Base-by-base conservation (phyloP, 345 rosid genomes). In the Gossypium anomalum region DNA sequence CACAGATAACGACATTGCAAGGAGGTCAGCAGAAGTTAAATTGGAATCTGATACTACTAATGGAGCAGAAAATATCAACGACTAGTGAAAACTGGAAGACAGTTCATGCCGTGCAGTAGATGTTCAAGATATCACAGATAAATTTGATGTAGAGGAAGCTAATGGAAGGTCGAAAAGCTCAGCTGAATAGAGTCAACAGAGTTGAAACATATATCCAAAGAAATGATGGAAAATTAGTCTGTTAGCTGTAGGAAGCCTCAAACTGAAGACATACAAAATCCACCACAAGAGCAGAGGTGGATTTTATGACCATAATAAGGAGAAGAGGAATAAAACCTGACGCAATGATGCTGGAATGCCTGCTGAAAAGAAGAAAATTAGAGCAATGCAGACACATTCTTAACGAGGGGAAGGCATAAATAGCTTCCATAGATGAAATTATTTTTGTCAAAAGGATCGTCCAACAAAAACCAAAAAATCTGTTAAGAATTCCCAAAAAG, bases 281-380 rank as follows among this genome's bases (percentile, higher is more conserved):
- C 44, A 48, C 71, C 80, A n/a, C 73, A 78, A 44, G 87, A 84
- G 78, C 81, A 85, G 63, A 74, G 90, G 87, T 77, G 87, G 89
- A n/a, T 87, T 81, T 67, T 87, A 87, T 72, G 83, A 84, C 49
- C 83, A 82, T 72, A 85, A 85, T 82, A 85, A 78, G 80, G 87
- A 83, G 80, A 89, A 80, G 82, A 80, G 90, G 73, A 85, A 87
- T 77, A 81, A 82, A 75, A 87, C 68, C 81, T 87, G 81, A 83
- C 89, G 86, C 70, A 85, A 84, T 80, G 79, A 83, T 79, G 80
- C 85, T 52, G 79, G 84, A 48, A 82, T 80, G 76, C 73, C 78
- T 72, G 89, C 85, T 20, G 85, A 84, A 73, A 87, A 85, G 82
- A 61, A 85, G 86, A 53, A 83, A 80, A 67, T 80, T 86, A 82